phyloP scores from a whole-genome alignment of 2,329 filamentous ascomycete genomes.

The Colletotrichum caudatum region DNA sequence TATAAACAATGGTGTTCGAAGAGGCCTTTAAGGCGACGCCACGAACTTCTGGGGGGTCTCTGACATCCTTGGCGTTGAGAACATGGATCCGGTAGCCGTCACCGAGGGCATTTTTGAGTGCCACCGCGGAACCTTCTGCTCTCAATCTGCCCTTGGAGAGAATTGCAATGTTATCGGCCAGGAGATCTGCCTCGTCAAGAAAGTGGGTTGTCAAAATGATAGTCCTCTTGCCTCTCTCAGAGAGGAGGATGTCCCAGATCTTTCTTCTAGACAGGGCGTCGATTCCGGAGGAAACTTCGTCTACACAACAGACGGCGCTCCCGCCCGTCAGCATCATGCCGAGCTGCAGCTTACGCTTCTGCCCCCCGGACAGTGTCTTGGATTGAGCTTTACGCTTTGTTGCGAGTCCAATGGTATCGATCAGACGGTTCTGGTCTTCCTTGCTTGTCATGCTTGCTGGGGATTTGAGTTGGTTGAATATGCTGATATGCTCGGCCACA shows the following conservation, averaged over 20 bases:
- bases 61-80: constrained; percentile 58
- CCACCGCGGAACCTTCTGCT: constrained; percentile 75
- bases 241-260: constrained; percentile 70
- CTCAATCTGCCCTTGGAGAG: constrained; percentile 75
- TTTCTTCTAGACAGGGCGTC: constrained; percentile 74
- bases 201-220: constrained; percentile 82
- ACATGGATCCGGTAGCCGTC: constrained; percentile 52
- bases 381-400: constrained; percentile 72
- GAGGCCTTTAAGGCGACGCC: constrained; percentile 68
- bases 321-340: constrained; percentile 85
- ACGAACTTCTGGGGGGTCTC: constrained; percentile 62
- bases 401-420: constrained; percentile 73
- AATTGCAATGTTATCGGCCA: constrained; percentile 78
- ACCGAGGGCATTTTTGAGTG: constrained; percentile 74
- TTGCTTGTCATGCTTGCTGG: constrained; percentile 59
- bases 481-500: constrained; percentile 76
- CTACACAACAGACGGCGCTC: constrained; percentile 77
- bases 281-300: constrained; percentile 80
- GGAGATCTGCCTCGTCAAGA: constrained; percentile 79
- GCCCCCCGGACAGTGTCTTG: constrained; percentile 77
- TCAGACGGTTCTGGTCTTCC: constrained; percentile 58
- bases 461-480: constrained; percentile 78
- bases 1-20: constrained; percentile 81
- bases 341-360: constrained; percentile 81
- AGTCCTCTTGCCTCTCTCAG: constrained; percentile 73